phyloP scores from a whole-genome alignment of 768 basidiomycete genomes.

The Steccherinum ochraceum region DNA sequence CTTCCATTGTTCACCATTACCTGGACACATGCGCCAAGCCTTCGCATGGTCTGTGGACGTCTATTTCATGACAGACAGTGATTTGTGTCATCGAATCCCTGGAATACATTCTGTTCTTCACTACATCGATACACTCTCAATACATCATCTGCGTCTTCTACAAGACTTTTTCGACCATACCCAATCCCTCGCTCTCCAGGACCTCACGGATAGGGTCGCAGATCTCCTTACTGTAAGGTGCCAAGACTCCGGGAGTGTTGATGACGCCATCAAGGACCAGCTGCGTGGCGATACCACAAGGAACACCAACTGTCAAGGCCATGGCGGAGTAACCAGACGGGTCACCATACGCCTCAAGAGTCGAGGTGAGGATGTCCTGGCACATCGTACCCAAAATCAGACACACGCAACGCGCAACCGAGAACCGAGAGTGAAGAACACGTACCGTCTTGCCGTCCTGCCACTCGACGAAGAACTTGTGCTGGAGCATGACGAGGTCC shows the following conservation, averaged over 20 bases:
- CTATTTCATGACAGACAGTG: too few relatives aligned
- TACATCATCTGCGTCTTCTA: slow-evolving; percentile 30
- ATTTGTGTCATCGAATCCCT: too few relatives aligned
- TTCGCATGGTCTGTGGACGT: too few relatives aligned
- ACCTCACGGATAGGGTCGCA: slow-evolving; percentile 66
- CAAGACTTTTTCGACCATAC: slow-evolving; percentile 62
- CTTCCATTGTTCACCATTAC: too few relatives aligned
- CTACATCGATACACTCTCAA: too few relatives aligned
- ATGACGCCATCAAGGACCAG: slow-evolving; percentile 85
- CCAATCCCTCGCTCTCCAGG: slow-evolving; percentile 71
- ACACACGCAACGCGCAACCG: too few relatives aligned
- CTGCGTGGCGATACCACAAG: slow-evolving; percentile 92
- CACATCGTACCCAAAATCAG: slow-evolving; percentile 4
- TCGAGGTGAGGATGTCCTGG: slow-evolving; percentile 83
- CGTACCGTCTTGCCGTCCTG: slow-evolving; percentile 69
- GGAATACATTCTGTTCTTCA: too few relatives aligned
- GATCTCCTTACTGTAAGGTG: slow-evolving; percentile 82
- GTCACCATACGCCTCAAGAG: slow-evolving; percentile 83
- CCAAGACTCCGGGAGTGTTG: slow-evolving; percentile 70
- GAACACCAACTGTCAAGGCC: slow-evolving; percentile 88
- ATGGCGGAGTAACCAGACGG: slow-evolving; percentile 81
- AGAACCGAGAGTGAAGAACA: slow-evolving; percentile 1
- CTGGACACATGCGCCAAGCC: too few relatives aligned
- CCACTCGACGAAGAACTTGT: slow-evolving; percentile 93
- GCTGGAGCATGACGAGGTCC: slow-evolving; percentile 96